Conservation (phyloP, 768 basidiomycete genomes). For the Podaxis pistillaris region DNA sequence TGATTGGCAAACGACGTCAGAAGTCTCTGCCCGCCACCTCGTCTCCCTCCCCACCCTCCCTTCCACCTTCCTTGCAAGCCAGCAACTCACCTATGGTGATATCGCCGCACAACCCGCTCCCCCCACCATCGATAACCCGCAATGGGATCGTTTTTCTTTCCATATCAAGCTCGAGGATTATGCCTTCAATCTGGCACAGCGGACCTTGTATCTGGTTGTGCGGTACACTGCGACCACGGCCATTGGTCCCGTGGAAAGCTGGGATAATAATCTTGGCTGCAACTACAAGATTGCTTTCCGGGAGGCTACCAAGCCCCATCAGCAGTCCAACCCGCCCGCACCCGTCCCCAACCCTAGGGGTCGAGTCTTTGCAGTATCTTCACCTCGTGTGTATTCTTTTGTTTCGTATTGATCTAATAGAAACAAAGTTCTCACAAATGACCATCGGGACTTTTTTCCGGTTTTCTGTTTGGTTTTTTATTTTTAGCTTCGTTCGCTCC, state of each 20-base stretch:
- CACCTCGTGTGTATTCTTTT: slow-evolving; percentile 26
- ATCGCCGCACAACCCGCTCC: slow-evolving; percentile 13
- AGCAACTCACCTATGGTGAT: slow-evolving; percentile 16
- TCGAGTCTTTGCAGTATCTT: slow-evolving; percentile 10
- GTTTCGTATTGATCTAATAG: background rate
- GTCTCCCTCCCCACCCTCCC: slow-evolving; percentile 41
- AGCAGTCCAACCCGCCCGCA: background rate
- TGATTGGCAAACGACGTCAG: slow-evolving; percentile 90
- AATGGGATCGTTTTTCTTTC: slow-evolving; percentile 64
- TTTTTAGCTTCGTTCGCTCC: slow-evolving; percentile 13
- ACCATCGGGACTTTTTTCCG: slow-evolving; percentile 15
- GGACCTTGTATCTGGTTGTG: slow-evolving; percentile 61
- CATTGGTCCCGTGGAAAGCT: slow-evolving; percentile 62
- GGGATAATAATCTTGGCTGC: slow-evolving; percentile 84
- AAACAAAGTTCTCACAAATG: no score
- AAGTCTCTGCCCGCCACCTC: slow-evolving; percentile 61
- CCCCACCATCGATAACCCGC: slow-evolving; percentile 9
- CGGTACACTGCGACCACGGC: slow-evolving; percentile 36
- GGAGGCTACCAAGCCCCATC: background rate
- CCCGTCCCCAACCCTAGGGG: background rate
- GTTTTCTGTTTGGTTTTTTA: slow-evolving; percentile 4
- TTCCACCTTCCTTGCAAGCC: slow-evolving; percentile 20
- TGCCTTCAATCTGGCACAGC: slow-evolving; percentile 42
- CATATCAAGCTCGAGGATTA: slow-evolving; percentile 73
- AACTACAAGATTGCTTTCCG: slow-evolving; percentile 81